A percentile compares a stretch with the other conserved stretches of the same genome.
Evolutionary conservation across 306 rosid species (phyloP).

Genomic region (Ormosia emarginata): DNA sequence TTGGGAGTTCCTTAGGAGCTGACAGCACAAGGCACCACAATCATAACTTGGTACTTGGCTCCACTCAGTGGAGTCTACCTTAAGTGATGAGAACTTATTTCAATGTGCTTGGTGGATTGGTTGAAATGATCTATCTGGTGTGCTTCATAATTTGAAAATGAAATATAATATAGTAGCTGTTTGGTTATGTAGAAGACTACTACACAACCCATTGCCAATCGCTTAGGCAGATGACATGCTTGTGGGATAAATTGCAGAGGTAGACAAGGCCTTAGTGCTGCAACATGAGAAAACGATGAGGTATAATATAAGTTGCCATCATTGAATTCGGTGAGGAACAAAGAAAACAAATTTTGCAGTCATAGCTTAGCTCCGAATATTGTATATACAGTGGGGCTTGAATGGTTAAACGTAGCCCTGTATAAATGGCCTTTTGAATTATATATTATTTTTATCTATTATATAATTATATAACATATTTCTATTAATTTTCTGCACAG

Average conservation of each 20-base stretch:
- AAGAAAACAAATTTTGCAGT: slow-evolving; percentile 53
- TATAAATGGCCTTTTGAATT: slow-evolving; percentile 38
- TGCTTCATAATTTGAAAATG: no score
- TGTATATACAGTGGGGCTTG: slow-evolving; percentile 43
- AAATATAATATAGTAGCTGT: no score
- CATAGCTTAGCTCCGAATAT: slow-evolving; percentile 40
- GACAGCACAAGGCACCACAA: no score
- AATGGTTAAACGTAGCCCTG: slow-evolving; percentile 29
- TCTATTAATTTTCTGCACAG: no score
- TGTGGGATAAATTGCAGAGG: slow-evolving; percentile 66
- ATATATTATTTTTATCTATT: no score
- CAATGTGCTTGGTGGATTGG: no score
- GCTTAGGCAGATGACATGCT: slow-evolving; percentile 82
- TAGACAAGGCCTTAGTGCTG: slow-evolving; percentile 64
- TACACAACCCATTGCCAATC: slow-evolving; percentile 90
- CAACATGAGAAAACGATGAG: slow-evolving; percentile 63
- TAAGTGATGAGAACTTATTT: no score
- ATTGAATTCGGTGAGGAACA: slow-evolving; percentile 25
- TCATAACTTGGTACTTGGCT: no score
- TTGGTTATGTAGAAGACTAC: slow-evolving; percentile 77
- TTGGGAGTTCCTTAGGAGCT: no score
- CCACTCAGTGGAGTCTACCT: no score
- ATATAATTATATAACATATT: no score
- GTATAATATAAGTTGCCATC: neutral
- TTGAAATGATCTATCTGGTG: no score